Evolutionary conservation across 345 rosid genomes (phyloP), one percentile per base, ranked within the genome.

Genomic region (Ceriops tagal): DNA sequence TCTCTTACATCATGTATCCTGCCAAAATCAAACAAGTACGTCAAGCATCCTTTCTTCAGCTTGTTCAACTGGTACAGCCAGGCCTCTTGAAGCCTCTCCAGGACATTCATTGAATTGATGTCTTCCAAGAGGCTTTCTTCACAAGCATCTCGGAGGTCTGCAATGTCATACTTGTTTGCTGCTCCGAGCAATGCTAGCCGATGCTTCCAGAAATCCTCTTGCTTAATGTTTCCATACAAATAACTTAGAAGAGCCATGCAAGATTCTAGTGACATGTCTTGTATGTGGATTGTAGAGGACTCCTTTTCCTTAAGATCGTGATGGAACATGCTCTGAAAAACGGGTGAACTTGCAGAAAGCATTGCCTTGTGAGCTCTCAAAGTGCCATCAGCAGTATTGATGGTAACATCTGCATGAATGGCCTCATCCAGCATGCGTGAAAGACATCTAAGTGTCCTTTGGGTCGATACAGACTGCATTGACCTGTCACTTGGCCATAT

Each of bases 171-270:
- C 69, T 93, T 93, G 84, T 93, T 87, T 20, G 97, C 95, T 0
- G 97, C 96, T 3, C 95, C 90, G 5, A 89, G 80, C 60, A 93
- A 77, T 1, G 92, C 78, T 55, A 89, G 80, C 16, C 98, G 65
- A 81, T 93, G 97, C 85, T 87, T 88, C 97, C 96, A 88, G 79
- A 93, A 93, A n/a, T 88, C 90, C 69, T 85, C 90, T 73, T 87
- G 89, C 26, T 84, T 81, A 71, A 91, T 84, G 78, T 78, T 88
- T 32, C 98, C 98, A 53, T 93, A 93, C 73, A 93, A 71, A 85
- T 88, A 89, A 71, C 84, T 79, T n/a, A 93, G 80, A 13, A 93
- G 88, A 72, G 89, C 86, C 79, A 65, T 80, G 83, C 98, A 93
- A 60, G 96, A 85, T 65, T 91, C 98, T 22, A 75, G 74, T 1